phyloP scores from a whole-genome alignment of 1,139 yeast species.

The Debaryomyces robertsiae region DNA sequence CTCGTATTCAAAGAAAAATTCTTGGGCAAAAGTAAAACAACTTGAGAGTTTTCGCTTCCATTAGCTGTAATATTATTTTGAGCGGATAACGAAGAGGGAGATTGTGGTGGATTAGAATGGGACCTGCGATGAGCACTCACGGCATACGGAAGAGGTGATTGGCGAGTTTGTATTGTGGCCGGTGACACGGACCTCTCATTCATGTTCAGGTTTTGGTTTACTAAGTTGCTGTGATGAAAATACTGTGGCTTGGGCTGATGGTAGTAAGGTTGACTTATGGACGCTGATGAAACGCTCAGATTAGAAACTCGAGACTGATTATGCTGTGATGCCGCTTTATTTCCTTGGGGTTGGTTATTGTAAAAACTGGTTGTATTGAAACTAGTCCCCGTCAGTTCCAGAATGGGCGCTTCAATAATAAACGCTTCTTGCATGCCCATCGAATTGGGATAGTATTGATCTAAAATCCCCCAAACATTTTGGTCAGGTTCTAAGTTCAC shows the following conservation, averaged over 20 bases:
- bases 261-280: constrained; percentile 14
- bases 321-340: neutral
- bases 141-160: constrained; percentile 16
- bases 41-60: constrained; percentile 27
- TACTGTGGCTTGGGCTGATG: constrained; percentile 34
- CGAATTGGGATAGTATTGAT: constrained; percentile 64
- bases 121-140: constrained; percentile 32
- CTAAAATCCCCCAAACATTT: constrained; percentile 59
- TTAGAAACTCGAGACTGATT: neutral
- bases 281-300: constrained; percentile 1
- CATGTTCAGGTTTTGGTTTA: constrained; percentile 13
- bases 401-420: constrained; percentile 49
- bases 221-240: constrained; percentile 15
- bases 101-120: constrained; percentile 37
- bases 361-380: constrained; percentile 2
- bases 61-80: constrained; percentile 12
- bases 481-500: constrained; percentile 65
- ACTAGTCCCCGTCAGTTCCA: constrained; percentile 9
- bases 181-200: constrained; percentile 41
- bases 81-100: constrained; percentile 22
- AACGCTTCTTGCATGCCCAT: constrained; percentile 72
- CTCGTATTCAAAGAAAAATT: constrained; percentile 41
- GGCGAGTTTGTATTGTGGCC: constrained; percentile 16
- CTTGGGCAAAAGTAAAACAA: constrained; percentile 48
- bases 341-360: constrained; percentile 2